Conservation (phyloP, 306 rosid species). For the Spatholobus suberectus region DNA sequence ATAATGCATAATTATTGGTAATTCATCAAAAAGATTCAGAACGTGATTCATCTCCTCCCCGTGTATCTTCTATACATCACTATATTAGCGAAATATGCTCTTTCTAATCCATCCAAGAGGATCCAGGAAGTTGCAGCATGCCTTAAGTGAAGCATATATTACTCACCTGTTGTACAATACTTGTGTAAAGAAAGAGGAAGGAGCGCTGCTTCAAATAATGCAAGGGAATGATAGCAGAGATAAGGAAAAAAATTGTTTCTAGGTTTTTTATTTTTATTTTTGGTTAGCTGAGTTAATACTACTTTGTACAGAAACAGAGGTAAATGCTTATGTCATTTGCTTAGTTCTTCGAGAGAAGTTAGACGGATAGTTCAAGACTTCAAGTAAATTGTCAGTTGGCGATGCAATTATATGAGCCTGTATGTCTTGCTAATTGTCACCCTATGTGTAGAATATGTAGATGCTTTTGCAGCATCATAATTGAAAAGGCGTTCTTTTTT, state of each 20-base stretch:
- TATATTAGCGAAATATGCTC: not conserved
- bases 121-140: conserved; percentile 36
- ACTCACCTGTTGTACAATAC: conserved; percentile 33
- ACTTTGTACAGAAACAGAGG: not conserved
- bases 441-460: not conserved
- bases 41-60: not conserved
- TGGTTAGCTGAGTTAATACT: conserved; percentile 1
- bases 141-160: conserved; percentile 21
- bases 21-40: conserved; percentile 10
- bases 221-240: not conserved
- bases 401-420: conserved; percentile 45
- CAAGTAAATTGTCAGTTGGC: conserved; percentile 23
- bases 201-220: not conserved
- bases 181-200: conserved; percentile 1
- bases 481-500: conserved; percentile 29
- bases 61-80: conserved; percentile 30
- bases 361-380: conserved; percentile 17
- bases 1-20: not conserved
- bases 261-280: not conserved
- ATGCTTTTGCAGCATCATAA: conserved; percentile 26
- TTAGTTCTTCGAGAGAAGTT: conserved; percentile 27
- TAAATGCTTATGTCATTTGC: conserved; percentile 34
- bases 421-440: conserved; percentile 31
- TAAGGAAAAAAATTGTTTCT: not conserved
- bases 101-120: conserved; percentile 29